These are phyloP conservation scores for Pseudoturritis turrita DNA, from an alignment of 345 rosid genomes.

Conservation along the genomic window DNA sequence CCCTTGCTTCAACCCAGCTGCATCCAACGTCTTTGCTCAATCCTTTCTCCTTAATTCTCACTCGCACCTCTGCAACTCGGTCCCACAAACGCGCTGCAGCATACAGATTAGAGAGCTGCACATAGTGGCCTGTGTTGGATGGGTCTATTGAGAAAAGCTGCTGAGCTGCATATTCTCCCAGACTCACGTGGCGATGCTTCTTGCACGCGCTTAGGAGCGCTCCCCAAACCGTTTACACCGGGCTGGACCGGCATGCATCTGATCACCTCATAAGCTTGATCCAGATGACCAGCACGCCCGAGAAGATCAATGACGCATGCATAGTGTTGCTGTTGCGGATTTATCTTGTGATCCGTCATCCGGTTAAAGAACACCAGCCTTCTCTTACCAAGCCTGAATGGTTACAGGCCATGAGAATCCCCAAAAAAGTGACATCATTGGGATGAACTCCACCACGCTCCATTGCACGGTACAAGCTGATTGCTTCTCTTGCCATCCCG, in stretches of 20 bases:
- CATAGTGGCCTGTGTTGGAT: constrained; percentile 55
- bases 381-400: constrained; percentile 64
- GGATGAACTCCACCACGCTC: constrained; percentile 45
- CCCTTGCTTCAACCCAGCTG: constrained; percentile 55
- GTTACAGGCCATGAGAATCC: constrained; percentile 65
- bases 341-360: constrained; percentile 49
- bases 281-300: constrained; percentile 58
- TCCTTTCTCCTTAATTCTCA: constrained; percentile 58
- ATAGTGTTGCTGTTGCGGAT: constrained; percentile 63
- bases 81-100: constrained; percentile 63
- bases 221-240: constrained; percentile 59
- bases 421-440: constrained; percentile 60
- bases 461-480: constrained; percentile 49
- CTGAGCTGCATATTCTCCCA: constrained; percentile 68
- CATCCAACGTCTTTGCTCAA: constrained; percentile 54
- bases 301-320: constrained; percentile 72
- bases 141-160: constrained; percentile 57
- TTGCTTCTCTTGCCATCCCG: constrained; percentile 56
- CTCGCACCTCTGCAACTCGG: constrained; percentile 44
- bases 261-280: constrained; percentile 53
- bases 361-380: constrained; percentile 61
- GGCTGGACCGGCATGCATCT: constrained; percentile 59
- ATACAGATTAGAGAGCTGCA: constrained; percentile 73
- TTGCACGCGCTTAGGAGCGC: constrained; percentile 68
- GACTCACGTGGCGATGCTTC: constrained; percentile 48